Conservation (phyloP, 2,329 filamentous ascomycete genomes). For the Nectriaceae sp. region DNA sequence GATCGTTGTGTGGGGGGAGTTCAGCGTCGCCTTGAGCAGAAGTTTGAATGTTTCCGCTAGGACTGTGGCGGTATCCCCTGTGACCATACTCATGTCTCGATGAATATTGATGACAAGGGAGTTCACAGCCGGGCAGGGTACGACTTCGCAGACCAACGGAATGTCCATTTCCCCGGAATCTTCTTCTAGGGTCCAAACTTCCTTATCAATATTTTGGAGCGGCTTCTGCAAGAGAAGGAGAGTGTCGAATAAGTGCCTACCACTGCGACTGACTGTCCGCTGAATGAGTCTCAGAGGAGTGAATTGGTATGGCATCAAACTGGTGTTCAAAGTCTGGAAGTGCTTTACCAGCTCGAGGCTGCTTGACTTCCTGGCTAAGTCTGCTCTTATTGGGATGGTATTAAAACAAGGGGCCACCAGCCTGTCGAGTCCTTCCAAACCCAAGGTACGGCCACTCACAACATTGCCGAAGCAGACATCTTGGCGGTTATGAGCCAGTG, state of each 20-base stretch:
- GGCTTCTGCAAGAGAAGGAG: slow-evolving; percentile 77
- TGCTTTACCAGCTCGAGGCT: slow-evolving; percentile 60
- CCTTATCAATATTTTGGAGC: slow-evolving; percentile 54
- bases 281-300: slow-evolving; percentile 75
- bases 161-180: slow-evolving; percentile 70
- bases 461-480: slow-evolving; percentile 90
- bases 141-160: slow-evolving; percentile 75
- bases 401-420: slow-evolving; percentile 94
- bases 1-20: slow-evolving; percentile 28
- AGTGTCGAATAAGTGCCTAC: slow-evolving; percentile 72
- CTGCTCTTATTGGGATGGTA: slow-evolving; percentile 71
- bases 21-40: slow-evolving; percentile 27
- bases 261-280: slow-evolving; percentile 40
- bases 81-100: slow-evolving; percentile 51
- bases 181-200: slow-evolving; percentile 57
- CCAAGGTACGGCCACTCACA: slow-evolving; percentile 72
- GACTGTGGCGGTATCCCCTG: slow-evolving; percentile 26
- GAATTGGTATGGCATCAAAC: slow-evolving; percentile 69
- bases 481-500: slow-evolving; percentile 51
- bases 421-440: slow-evolving; percentile 65
- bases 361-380: slow-evolving; percentile 48
- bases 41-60: slow-evolving; percentile 35
- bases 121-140: slow-evolving; percentile 56
- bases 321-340: slow-evolving; percentile 63
- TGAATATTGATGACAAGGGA: slow-evolving; percentile 63